A percentile compares a stretch with the other conserved stretches of the same genome.
These are phyloP conservation scores for Phytophthora ramorum DNA, from an alignment of 352 stramenopile genomes.

Conservation along the genomic window DNA sequence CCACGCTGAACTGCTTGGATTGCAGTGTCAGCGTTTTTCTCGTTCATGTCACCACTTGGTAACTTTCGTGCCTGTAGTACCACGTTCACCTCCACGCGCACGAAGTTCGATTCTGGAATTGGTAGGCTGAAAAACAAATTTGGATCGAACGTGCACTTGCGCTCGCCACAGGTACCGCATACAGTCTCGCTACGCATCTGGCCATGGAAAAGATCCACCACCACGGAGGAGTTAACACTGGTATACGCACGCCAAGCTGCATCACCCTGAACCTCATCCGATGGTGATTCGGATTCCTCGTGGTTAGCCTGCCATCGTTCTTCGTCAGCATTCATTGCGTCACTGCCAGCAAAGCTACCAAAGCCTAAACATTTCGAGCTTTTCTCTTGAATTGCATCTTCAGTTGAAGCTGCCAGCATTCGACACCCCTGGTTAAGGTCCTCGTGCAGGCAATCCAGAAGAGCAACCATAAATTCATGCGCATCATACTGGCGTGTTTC, in stretches of 20 bases:
- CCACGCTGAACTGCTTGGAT: slow-evolving; percentile 33
- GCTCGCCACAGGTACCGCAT: slow-evolving; percentile 92
- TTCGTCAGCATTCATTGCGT: slow-evolving; percentile 46
- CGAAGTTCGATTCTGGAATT: slow-evolving; percentile 85
- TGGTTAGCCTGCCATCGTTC: slow-evolving; percentile 18
- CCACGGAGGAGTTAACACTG: slow-evolving; percentile 93
- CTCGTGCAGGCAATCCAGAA: slow-evolving; percentile 98
- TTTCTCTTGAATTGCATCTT: slow-evolving; percentile 34
- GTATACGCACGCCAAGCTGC: slow-evolving; percentile 94
- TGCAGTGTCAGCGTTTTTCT: slow-evolving; percentile 15
- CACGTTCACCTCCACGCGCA: slow-evolving; percentile 72
- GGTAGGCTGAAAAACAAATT: slow-evolving; percentile 96
- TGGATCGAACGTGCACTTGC: slow-evolving; percentile 97
- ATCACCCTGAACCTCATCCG: slow-evolving; percentile 84
- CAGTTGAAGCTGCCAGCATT: slow-evolving; percentile 7
- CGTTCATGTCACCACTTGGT: slow-evolving; percentile 4
- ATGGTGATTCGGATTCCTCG: slow-evolving; percentile 22
- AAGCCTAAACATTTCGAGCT: slow-evolving; percentile 43
- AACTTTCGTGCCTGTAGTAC: slow-evolving; percentile 62
- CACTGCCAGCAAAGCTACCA: slow-evolving; percentile 35
- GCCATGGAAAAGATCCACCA: slow-evolving; percentile 97
- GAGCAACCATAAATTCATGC: slow-evolving; percentile 95
- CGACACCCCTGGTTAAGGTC: slow-evolving; percentile 94
- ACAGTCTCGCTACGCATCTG: slow-evolving; percentile 96
- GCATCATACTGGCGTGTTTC: slow-evolving; percentile 95